Conservation (phyloP, 768 basidiomycete genomes). For the Trametes cubensis region DNA sequence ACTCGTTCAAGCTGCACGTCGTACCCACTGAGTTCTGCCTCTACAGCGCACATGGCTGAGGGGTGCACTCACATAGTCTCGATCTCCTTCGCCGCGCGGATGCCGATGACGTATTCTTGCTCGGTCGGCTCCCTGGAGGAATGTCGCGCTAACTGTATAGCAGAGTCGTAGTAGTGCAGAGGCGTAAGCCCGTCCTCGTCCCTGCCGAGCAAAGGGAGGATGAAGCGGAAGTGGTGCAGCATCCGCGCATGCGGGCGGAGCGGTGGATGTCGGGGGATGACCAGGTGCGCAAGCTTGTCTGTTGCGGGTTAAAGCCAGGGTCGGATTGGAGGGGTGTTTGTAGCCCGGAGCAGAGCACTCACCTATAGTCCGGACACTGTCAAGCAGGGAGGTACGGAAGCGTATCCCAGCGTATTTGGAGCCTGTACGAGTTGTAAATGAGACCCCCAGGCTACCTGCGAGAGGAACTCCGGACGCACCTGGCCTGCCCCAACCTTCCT, state of each 20-base stretch:
- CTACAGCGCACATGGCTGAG: background rate
- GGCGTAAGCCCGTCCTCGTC: slow-evolving; percentile 69
- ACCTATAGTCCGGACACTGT: slow-evolving; percentile 75
- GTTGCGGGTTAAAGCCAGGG: background rate
- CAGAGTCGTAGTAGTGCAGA: slow-evolving; percentile 77
- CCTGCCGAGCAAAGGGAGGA: slow-evolving; percentile 58
- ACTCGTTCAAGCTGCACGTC: slow-evolving; percentile 57
- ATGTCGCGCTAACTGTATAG: slow-evolving; percentile 70
- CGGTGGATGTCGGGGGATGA: slow-evolving; percentile 72
- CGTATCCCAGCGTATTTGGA: slow-evolving; percentile 61
- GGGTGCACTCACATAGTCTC: slow-evolving; percentile 52
- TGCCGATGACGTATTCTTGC: slow-evolving; percentile 65
- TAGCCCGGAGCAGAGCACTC: slow-evolving; percentile 28
- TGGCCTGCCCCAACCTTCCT: slow-evolving; percentile 77
- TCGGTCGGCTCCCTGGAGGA: slow-evolving; percentile 62
- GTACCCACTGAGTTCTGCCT: slow-evolving; percentile 1
- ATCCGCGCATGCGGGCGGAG: slow-evolving; percentile 75
- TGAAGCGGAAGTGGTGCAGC: slow-evolving; percentile 80
- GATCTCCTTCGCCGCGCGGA: slow-evolving; percentile 64
- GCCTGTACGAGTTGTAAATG: slow-evolving; percentile 40
- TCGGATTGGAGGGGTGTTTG: too few relatives aligned
- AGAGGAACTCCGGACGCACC: slow-evolving; percentile 41
- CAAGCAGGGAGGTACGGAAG: slow-evolving; percentile 69
- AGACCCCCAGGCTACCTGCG: background rate
- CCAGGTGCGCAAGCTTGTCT: slow-evolving; percentile 71